Evolutionary conservation across 768 basidiomycete species (phyloP).

Genomic region (Kwoniella sp.): DNA sequence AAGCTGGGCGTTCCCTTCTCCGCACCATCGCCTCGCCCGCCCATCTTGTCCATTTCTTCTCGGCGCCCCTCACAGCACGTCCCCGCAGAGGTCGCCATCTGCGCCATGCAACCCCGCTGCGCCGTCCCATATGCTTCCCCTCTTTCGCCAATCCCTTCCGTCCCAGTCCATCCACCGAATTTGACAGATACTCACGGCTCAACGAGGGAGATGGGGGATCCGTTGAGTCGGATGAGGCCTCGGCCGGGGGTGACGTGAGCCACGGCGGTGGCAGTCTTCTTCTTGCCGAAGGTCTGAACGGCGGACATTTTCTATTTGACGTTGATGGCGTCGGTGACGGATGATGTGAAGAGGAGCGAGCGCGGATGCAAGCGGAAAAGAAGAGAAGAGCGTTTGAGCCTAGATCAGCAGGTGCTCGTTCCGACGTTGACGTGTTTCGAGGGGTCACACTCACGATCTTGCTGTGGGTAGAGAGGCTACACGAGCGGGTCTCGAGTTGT

Average conservation of each 20-base stretch:
- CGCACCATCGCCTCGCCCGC: too few species aligned
- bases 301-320: conserved; percentile 54
- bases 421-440: neutral
- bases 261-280: conserved; percentile 99
- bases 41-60: neutral
- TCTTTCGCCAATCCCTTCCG: neutral
- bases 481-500: too few species aligned
- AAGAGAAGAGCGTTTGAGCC: neutral
- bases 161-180: neutral
- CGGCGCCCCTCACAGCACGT: too few species aligned
- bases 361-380: neutral
- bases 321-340: neutral
- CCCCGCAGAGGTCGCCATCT: neutral
- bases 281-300: conserved; percentile 99
- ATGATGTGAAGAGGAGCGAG: neutral
- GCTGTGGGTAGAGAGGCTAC: conserved; percentile 16
- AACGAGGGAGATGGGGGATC: conserved; percentile 90
- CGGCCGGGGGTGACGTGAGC: conserved; percentile 94
- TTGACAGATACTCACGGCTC: conserved; percentile 65
- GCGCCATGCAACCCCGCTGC: neutral
- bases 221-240: conserved; percentile 94
- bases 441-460: conserved; percentile 18
- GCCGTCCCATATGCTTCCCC: neutral
- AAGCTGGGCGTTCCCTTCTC: too few species aligned
- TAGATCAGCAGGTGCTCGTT: conserved; percentile 1